Evolutionary conservation across 139 green algal genomes (phyloP), one percentile per base, ranked within the genome.

Genomic region (Nannochloris sp.): DNA sequence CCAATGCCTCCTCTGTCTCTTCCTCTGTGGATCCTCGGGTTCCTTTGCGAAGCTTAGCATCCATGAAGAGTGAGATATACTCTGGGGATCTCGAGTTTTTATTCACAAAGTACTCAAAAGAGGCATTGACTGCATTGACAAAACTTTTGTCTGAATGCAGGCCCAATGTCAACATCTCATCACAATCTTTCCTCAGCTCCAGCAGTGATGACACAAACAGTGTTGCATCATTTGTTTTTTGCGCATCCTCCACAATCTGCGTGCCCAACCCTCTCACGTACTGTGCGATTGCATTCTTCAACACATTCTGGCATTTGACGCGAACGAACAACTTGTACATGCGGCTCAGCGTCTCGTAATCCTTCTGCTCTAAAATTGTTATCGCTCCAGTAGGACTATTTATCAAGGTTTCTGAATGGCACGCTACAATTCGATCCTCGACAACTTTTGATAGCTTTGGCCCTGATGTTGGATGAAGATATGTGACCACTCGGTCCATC

Each of bases 61-160:
- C 93, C 66, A 99, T 92, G 84, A 91, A 99, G 8, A 97, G 79
- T 4, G 83, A 94, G 57, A 99, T 87, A 82, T 85, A 97, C 79
- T 98, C 93, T 1, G 93, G 87, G 7, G 82, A 86, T 40, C 92
- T 79, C 29, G 70, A 60, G 73, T 90, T 92, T 9, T 93, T 69
- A 80, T 99, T 99, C 69, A 98, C 70, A 69, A 97, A 96, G 58
- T 75, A 53, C 82, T 99, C 91, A 76, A 96, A 98, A 5, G 70
- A 75, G 36, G 81, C 74, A 77, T 96, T 95, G 53, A 97, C 64
- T 12, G 85, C 74, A 60, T 93, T 88, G 50, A 85, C 74, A 75
- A 98, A 97, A 8, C 67, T 73, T 75, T 93, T 95, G 83, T 98
- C 91, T 18, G 82, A 80, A 11, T 48, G 21, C 56, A 97, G 96